Evolutionary conservation across 2,329 filamentous ascomycete genomes (phyloP).

Genomic region (Talaromyces sp.): DNA sequence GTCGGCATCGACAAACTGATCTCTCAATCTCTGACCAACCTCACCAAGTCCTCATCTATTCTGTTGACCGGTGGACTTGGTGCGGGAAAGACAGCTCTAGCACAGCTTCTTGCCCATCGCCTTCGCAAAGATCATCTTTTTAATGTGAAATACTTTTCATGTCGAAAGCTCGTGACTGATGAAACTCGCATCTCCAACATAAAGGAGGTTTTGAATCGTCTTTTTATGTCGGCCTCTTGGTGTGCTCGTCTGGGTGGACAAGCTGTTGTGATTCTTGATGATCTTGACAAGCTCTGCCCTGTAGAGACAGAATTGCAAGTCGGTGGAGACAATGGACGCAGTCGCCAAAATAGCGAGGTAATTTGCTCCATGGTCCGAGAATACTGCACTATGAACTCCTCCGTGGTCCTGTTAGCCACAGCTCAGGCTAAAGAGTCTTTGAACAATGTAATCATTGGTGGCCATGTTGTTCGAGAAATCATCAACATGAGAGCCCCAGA

Average conservation of each 20-base stretch:
- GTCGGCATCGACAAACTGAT: slow-evolving; percentile 84
- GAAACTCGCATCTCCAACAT: slow-evolving; percentile 87
- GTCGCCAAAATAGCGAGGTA: slow-evolving; percentile 87
- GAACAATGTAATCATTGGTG: slow-evolving; percentile 86
- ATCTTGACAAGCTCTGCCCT: slow-evolving; percentile 89
- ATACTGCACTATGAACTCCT: slow-evolving; percentile 77
- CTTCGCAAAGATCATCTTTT: slow-evolving; percentile 75
- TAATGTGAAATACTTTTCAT: slow-evolving; percentile 83
- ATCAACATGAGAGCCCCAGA: slow-evolving; percentile 86
- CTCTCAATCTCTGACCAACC: slow-evolving; percentile 70
- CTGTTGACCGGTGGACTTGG: slow-evolving; percentile 86
- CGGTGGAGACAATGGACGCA: slow-evolving; percentile 89
- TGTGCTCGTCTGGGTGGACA: slow-evolving; percentile 82
- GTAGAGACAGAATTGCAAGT: slow-evolving; percentile 93
- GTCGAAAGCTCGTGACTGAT: slow-evolving; percentile 83
- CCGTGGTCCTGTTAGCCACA: slow-evolving; percentile 84
- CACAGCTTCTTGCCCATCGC: slow-evolving; percentile 72
- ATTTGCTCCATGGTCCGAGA: slow-evolving; percentile 81
- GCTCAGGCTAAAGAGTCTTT: slow-evolving; percentile 91
- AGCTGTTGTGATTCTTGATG: slow-evolving; percentile 84
- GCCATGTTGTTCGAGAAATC: slow-evolving; percentile 91
- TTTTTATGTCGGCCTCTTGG: slow-evolving; percentile 92
- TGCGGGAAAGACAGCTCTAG: slow-evolving; percentile 83
- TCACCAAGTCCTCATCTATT: slow-evolving; percentile 85
- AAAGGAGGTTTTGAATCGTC: slow-evolving; percentile 79